Evolutionary conservation across 768 basidiomycete species (phyloP).

Genomic region (Sporobolomyces phaffii): DNA sequence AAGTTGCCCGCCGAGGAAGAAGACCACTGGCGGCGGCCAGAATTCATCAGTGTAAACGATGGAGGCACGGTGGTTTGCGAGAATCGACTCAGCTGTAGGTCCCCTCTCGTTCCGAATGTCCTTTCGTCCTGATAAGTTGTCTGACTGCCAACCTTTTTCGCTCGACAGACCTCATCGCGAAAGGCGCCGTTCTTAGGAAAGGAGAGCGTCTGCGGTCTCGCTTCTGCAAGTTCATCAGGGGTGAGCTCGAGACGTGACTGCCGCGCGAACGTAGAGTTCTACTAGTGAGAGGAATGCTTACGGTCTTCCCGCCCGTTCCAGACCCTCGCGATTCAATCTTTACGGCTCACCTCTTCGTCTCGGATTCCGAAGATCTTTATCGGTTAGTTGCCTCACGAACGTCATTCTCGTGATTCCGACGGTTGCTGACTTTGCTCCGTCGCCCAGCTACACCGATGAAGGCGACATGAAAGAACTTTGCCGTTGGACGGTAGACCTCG

Average conservation of each 20-base stretch:
- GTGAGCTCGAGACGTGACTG: not conserved
- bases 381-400: conserved; percentile 15
- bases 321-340: conserved; percentile 61
- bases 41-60: conserved; percentile 71
- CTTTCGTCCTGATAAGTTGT: no score
- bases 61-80: conserved; percentile 74
- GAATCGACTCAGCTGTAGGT: conserved; percentile 57
- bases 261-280: no score
- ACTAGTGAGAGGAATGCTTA: no score
- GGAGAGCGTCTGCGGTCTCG: conserved; percentile 77
- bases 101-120: not conserved
- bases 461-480: conserved; percentile 41
- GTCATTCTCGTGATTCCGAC: not conserved
- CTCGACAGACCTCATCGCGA: conserved; percentile 64
- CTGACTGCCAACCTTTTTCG: not conserved
- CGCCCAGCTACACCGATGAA: conserved; percentile 79
- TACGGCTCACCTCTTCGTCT: conserved; percentile 65
- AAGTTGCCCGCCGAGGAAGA: conserved; percentile 81
- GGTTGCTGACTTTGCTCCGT: conserved; percentile 55
- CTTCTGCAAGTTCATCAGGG: conserved; percentile 55
- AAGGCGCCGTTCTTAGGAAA: conserved; percentile 77
- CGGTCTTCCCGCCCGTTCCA: no score
- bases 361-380: conserved; percentile 32
- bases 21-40: conserved; percentile 76
- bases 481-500: conserved; percentile 74